Percentiles rank a stretch among this genome's conserved stretches.
These are phyloP conservation scores for Smittium mucronatum DNA, from an alignment of 371 early-diverging fungal species.

Conservation along the genomic window DNA sequence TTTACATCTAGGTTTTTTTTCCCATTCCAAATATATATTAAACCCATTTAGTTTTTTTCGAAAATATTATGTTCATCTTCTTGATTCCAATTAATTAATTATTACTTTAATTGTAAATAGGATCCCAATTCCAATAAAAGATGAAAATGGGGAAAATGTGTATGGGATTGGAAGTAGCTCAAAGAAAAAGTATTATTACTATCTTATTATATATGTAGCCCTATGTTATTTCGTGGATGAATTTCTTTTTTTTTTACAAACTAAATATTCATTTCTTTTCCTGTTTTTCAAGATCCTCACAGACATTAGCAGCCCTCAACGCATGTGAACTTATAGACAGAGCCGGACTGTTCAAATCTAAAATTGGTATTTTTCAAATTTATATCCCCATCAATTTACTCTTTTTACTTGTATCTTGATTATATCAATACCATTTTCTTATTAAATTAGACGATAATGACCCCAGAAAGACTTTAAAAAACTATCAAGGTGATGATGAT, in stretches of 20 bases:
- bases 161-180: constrained; percentile 10
- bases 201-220: background rate
- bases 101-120: background rate
- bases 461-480: background rate
- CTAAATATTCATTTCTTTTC: background rate
- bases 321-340: constrained; percentile 23
- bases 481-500: too few relatives aligned
- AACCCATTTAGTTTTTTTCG: too few relatives aligned
- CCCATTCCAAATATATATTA: too few relatives aligned
- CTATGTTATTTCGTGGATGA: background rate
- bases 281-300: constrained; percentile 11
- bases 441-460: background rate
- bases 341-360: constrained; percentile 15
- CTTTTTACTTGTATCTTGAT: background rate
- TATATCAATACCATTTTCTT: background rate
- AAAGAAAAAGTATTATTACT: constrained; percentile 6
- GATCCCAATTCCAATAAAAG: constrained; percentile 19
- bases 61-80: too few relatives aligned
- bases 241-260: background rate
- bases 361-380: background rate
- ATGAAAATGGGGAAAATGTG: constrained; percentile 14
- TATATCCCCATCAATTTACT: too few relatives aligned
- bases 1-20: background rate
- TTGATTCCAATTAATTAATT: too few relatives aligned
- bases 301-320: constrained; percentile 21